Evolutionary conservation across 2,329 filamentous ascomycete genomes (phyloP), one percentile per base, ranked within the genome.

Genomic region (Aureobasidium sp.): DNA sequence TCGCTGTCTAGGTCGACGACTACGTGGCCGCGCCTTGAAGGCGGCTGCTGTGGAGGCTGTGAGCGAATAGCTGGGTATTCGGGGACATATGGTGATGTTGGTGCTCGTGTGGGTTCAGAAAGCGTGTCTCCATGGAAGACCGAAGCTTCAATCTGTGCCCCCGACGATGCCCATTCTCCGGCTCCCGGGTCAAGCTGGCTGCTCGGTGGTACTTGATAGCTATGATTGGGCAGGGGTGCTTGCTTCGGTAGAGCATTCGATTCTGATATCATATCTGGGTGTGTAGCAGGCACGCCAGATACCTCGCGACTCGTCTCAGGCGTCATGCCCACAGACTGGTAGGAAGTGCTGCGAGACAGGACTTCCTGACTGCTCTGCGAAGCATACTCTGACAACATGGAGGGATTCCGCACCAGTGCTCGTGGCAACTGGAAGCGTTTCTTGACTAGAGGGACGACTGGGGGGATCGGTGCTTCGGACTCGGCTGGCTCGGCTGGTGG

Each of bases 361-460:
- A 1, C 11, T 7, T 22, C 20, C 37, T 47, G 41, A 15, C 55
- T 47, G 29, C 29, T 58, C 14, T 47, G 20, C 7, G 39, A 56
- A 7, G 25, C 27, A 20, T 34, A 14, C 2, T 58, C 27, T n/a
- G 29, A 58, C 12, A 58, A 8, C 41, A 47, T 47, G 0, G 55
- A 58, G 1, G 55, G 41, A 12, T 45, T 58, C 1, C 55, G 41
- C 5, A 42, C n/a, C 3, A 58, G 42, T 25, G 41, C 55, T 39
- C 41, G 41, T 8, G 55, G 55, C 5, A 58, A 14, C 7, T 47
- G 55, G 27, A 58, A 58, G 55, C 55, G 29, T 37, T 58, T 58
- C 8, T 27, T 37, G n/a, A 47, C 41, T 25, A 29, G 41, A 11
- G 41, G 53, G 2, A 20, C n/a, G n/a, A n/a, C n/a, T n/a, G n/a